Percentiles rank a stretch among this genome's conserved stretches.
Conservation (phyloP, 2,329 filamentous ascomycete genomes). For the Lojkania enalia region DNA sequence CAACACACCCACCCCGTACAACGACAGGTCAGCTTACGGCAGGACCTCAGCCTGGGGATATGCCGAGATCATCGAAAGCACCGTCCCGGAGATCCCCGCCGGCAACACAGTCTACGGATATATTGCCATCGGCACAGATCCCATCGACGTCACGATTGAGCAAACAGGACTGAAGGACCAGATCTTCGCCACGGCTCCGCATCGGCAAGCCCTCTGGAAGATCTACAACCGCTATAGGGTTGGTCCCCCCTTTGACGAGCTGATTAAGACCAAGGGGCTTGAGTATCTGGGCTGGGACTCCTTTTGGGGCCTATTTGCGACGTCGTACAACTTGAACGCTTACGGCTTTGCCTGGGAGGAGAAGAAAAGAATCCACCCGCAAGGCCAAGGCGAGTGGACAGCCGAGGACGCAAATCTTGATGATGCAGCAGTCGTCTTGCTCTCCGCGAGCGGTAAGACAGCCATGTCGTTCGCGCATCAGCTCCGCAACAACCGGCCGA, state of each 20-base stretch:
- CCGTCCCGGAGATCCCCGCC: conserved; percentile 33
- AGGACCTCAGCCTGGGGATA: conserved; percentile 57
- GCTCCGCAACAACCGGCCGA: conserved; percentile 20
- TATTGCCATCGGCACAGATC: conserved; percentile 48
- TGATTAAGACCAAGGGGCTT: conserved; percentile 5
- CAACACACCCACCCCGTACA: conserved; percentile 41
- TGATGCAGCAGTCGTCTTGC: conserved; percentile 19
- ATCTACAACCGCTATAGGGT: conserved; percentile 52
- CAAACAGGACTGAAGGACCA: conserved; percentile 29
- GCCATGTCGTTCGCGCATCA: conserved; percentile 23
- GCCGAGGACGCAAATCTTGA: conserved; percentile 21
- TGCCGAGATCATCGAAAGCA: conserved; percentile 50
- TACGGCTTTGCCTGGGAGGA: conserved; percentile 26
- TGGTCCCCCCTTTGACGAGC: conserved; percentile 11
- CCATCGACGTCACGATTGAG: conserved; percentile 45
- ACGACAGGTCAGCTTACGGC: conserved; percentile 48
- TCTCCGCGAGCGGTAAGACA: conserved; percentile 30
- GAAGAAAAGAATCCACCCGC: conserved; percentile 17
- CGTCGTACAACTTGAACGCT: conserved; percentile 21
- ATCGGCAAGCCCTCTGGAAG: conserved; percentile 45
- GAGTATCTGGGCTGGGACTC: conserved; percentile 24
- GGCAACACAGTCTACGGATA: conserved; percentile 50
- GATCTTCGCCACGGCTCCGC: conserved; percentile 44
- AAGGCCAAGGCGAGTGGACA: conserved; percentile 18
- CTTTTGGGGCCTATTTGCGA: conserved; percentile 20